phyloP scores from a whole-genome alignment of 768 basidiomycete species.

The Cubamyces sp. region DNA sequence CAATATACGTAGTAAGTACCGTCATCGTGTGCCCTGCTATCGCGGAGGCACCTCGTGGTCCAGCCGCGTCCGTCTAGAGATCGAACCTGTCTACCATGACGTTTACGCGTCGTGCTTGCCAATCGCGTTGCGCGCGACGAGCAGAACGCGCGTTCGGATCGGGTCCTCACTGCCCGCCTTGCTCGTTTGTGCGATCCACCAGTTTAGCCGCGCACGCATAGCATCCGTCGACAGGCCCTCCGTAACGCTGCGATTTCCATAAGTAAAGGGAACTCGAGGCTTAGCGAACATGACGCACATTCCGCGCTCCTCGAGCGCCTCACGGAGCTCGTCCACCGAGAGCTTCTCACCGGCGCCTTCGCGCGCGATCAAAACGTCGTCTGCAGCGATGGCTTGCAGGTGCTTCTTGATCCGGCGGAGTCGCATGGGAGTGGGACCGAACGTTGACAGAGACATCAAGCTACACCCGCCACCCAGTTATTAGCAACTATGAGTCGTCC shows the following conservation, averaged over 20 bases:
- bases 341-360: slow-evolving; percentile 52
- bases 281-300: slow-evolving; percentile 53
- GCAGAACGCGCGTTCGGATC: slow-evolving; percentile 53
- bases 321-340: slow-evolving; percentile 56
- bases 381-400: slow-evolving; percentile 49
- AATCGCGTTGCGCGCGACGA: slow-evolving; percentile 46
- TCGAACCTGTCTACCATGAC: not conserved
- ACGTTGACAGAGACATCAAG: slow-evolving; percentile 42
- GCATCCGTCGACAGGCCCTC: slow-evolving; percentile 44
- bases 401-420: slow-evolving; percentile 42
- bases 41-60: not conserved
- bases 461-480: slow-evolving; percentile 33
- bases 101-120: slow-evolving; percentile 21
- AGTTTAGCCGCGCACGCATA: slow-evolving; percentile 54
- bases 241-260: slow-evolving; percentile 37
- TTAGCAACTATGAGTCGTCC: not conserved
- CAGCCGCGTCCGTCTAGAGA: slow-evolving; percentile 3
- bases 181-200: slow-evolving; percentile 57
- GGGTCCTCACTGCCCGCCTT: slow-evolving; percentile 41
- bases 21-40: not conserved
- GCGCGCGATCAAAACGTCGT: slow-evolving; percentile 63
- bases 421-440: slow-evolving; percentile 42
- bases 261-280: not conserved
- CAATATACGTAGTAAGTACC: slow-evolving; percentile 5
- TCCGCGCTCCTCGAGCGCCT: slow-evolving; percentile 77